A percentile compares a stretch with the other conserved stretches of the same genome.
Conservation (phyloP, 495 filamentous ascomycete species). For the Aspergillus biplanus region DNA sequence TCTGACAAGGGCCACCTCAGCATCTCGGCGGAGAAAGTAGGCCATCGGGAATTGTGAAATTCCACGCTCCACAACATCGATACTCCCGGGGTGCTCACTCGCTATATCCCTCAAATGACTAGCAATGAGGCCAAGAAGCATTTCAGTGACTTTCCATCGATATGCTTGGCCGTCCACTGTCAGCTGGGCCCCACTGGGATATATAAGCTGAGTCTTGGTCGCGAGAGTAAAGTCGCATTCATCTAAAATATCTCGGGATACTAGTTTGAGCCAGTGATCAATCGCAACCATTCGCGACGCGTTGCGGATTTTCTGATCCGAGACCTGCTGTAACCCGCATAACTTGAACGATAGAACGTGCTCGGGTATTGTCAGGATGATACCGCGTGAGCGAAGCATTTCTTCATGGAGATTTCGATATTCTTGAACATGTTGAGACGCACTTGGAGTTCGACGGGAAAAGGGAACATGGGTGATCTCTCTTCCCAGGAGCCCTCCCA, state of each 20-base stretch:
- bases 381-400: conserved; percentile 50
- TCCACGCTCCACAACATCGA: conserved; percentile 39
- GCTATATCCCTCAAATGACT: conserved; percentile 28
- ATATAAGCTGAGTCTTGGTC: conserved; percentile 65
- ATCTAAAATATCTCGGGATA: conserved; percentile 61
- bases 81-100: conserved; percentile 32
- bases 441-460: conserved; percentile 31
- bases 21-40: conserved; percentile 28
- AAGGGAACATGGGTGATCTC: conserved; percentile 57
- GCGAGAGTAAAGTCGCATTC: conserved; percentile 68
- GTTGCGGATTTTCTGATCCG: conserved; percentile 22
- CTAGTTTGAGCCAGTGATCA: conserved; percentile 45
- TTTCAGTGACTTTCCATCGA: conserved; percentile 62
- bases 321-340: conserved; percentile 59
- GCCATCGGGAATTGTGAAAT: conserved; percentile 25
- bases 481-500: conserved; percentile 63
- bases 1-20: conserved; percentile 14
- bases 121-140: conserved; percentile 50
- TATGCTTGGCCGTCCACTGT: conserved; percentile 58
- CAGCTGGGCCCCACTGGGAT: conserved; percentile 62
- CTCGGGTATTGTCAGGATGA: conserved; percentile 68
- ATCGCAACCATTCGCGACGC: conserved; percentile 23
- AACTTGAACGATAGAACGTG: conserved; percentile 71
- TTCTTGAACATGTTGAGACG: conserved; percentile 2
- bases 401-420: conserved; percentile 41